These are phyloP conservation scores for Sclerotinia borealis DNA, from an alignment of 2,329 filamentous ascomycete species.

Conservation along the genomic window DNA sequence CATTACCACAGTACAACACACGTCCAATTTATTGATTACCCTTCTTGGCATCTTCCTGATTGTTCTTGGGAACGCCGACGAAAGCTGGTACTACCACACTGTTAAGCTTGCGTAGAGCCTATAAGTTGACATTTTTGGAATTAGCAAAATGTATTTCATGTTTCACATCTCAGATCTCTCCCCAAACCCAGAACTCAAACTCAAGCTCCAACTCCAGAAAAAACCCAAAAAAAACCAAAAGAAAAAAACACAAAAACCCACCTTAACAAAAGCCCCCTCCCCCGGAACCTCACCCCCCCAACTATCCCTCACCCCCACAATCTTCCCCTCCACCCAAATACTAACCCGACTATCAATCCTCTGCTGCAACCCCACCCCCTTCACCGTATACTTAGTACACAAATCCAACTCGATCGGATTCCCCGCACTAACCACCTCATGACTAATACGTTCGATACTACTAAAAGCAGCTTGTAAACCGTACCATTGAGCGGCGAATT, in stretches of 20 bases:
- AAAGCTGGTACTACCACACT: conserved; percentile 45
- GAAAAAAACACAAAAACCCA: conserved; percentile 35
- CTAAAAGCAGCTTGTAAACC: conserved; percentile 52
- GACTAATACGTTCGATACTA: conserved; percentile 49
- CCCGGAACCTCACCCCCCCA: conserved; percentile 47
- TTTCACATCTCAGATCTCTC: no score
- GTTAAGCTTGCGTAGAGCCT: conserved; percentile 49
- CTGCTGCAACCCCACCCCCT: conserved; percentile 46
- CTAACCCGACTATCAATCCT: conserved; percentile 43
- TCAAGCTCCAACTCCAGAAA: conserved; percentile 21
- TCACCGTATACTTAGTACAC: conserved; percentile 47
- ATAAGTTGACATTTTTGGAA: no score
- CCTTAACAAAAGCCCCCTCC: conserved; percentile 44
- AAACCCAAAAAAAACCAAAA: not conserved
- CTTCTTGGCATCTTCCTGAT: conserved; percentile 43
- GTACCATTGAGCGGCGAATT: conserved; percentile 48
- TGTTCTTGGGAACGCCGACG: conserved; percentile 47
- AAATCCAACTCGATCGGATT: conserved; percentile 56
- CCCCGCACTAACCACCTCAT: conserved; percentile 47
- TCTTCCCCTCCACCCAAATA: conserved; percentile 41
- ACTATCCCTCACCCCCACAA: conserved; percentile 47
- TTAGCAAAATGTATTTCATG: no score
- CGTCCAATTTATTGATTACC: not conserved
- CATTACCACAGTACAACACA: no score
- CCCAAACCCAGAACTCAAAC: conserved; percentile 22